Conservation (phyloP, 2,329 filamentous ascomycete genomes). For the Fusarium sp. region DNA sequence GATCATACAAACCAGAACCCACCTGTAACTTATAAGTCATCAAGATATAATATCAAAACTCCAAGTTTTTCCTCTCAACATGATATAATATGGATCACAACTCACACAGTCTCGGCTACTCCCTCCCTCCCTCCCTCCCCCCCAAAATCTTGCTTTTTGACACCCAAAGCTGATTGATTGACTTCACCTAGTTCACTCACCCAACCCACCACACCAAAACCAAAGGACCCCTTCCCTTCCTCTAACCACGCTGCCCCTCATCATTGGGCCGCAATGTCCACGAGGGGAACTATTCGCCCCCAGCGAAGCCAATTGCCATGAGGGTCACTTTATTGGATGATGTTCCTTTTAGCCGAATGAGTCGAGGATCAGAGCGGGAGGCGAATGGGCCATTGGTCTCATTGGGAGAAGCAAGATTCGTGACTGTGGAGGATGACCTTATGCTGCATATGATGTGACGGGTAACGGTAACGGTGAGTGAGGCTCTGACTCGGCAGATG, state of each 20-base stretch:
- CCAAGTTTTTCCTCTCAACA: not conserved
- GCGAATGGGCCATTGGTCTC: slow-evolving; percentile 4
- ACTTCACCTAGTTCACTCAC: slow-evolving; percentile 32
- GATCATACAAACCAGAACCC: not conserved
- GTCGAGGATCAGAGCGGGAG: slow-evolving; percentile 12
- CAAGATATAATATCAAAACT: not conserved
- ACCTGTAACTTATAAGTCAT: not conserved
- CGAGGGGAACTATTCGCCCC: slow-evolving; percentile 18
- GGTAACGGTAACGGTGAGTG: not conserved
- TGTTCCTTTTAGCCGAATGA: not conserved
- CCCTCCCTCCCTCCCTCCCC: slow-evolving; percentile 1
- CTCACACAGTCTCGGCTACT: slow-evolving; percentile 21
- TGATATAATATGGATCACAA: not conserved
- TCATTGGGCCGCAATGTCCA: slow-evolving; percentile 41
- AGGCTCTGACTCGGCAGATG: slow-evolving; percentile 26
- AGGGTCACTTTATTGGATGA: not conserved
- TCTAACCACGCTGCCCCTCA: slow-evolving; percentile 13
- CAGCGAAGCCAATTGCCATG: not conserved
- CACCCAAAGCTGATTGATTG: not conserved
- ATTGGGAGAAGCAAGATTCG: slow-evolving; percentile 1
- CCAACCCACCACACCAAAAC: slow-evolving; percentile 39
- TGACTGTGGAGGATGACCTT: slow-evolving; percentile 17
- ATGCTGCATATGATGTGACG: slow-evolving; percentile 24
- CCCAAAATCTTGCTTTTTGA: slow-evolving; percentile 11
- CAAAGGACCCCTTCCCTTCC: slow-evolving; percentile 6